Conservation (phyloP, 176 grass and related monocot genomes). For the Poa annua region DNA sequence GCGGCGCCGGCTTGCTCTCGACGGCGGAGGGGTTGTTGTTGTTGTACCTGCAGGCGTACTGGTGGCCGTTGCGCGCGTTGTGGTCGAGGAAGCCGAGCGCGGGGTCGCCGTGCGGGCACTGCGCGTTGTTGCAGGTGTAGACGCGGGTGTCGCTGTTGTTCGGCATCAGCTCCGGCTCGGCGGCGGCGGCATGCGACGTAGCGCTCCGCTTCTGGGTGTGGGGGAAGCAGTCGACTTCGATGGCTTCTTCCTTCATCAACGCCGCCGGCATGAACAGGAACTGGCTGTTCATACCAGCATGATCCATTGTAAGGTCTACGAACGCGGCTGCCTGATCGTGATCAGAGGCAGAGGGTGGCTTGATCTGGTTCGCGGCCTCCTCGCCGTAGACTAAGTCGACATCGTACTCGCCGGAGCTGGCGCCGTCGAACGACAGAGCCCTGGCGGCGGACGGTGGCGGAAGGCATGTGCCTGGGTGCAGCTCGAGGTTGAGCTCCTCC, state of each 20-base stretch:
- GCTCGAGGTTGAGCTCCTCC: constrained; percentile 65
- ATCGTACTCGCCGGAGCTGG: constrained; percentile 64
- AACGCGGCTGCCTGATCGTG: neutral
- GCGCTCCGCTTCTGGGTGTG: constrained; percentile 59
- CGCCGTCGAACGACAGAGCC: constrained; percentile 50
- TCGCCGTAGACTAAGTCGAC: constrained; percentile 54
- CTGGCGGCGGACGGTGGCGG: constrained; percentile 26
- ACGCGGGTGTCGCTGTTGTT: constrained; percentile 44
- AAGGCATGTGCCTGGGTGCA: constrained; percentile 52
- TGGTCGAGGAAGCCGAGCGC: constrained; percentile 67
- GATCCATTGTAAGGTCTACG: constrained; percentile 44
- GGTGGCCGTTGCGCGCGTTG: constrained; percentile 58
- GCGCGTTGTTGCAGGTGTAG: constrained; percentile 65
- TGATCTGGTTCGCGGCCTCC: constrained; percentile 15
- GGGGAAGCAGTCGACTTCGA: constrained; percentile 42
- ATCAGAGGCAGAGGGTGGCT: neutral
- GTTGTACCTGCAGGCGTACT: constrained; percentile 57
- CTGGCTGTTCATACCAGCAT: constrained; percentile 27
- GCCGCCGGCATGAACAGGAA: constrained; percentile 25
- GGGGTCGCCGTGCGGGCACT: constrained; percentile 51
- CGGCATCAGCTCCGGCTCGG: constrained; percentile 48
- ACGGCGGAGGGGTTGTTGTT: constrained; percentile 32
- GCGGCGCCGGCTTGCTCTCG: constrained; percentile 48
- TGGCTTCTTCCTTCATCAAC: constrained; percentile 66
- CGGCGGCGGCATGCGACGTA: neutral